Conservation (phyloP, 108 stramenopile species). For the Fragilariopsis cylindrus region DNA sequence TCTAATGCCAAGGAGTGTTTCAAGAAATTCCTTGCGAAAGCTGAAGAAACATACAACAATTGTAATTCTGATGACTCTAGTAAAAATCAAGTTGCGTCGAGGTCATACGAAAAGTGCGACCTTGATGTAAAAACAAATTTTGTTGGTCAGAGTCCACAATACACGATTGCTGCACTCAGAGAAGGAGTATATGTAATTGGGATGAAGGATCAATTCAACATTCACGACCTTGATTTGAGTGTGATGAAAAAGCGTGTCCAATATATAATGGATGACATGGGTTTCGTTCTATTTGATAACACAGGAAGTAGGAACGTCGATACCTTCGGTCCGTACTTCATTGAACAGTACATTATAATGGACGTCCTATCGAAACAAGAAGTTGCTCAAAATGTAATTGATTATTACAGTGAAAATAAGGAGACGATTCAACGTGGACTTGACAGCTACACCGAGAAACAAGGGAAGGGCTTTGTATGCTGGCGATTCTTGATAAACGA, state of each 20-base stretch:
- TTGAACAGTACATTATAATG: slow-evolving; percentile 43
- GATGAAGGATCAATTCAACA: slow-evolving; percentile 41
- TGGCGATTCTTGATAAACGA: slow-evolving; percentile 42
- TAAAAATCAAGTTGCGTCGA: neutral
- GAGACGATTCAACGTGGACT: slow-evolving; percentile 28
- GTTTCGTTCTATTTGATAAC: slow-evolving; percentile 30
- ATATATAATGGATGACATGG: slow-evolving; percentile 33
- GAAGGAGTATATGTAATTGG: slow-evolving; percentile 37
- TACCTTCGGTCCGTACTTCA: slow-evolving; percentile 33
- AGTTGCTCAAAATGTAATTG: slow-evolving; percentile 35
- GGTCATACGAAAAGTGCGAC: neutral
- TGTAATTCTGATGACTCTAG: neutral
- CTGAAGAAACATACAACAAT: slow-evolving; percentile 1
- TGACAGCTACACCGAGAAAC: slow-evolving; percentile 24
- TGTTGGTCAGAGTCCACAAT: slow-evolving; percentile 34
- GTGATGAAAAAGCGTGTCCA: slow-evolving; percentile 23
- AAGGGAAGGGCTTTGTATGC: slow-evolving; percentile 37
- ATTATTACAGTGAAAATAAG: slow-evolving; percentile 25
- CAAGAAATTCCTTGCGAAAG: slow-evolving; percentile 3
- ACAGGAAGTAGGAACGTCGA: slow-evolving; percentile 22
- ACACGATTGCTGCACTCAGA: slow-evolving; percentile 29
- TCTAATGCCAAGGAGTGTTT: slow-evolving; percentile 14
- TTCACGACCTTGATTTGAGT: slow-evolving; percentile 21
- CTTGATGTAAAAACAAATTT: slow-evolving; percentile 17
- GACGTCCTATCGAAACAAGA: slow-evolving; percentile 40